Evolutionary conservation across 2,329 filamentous ascomycete species (phyloP), one percentile per base, ranked within the genome.

Genomic region (Amesomyces nigricolor): DNA sequence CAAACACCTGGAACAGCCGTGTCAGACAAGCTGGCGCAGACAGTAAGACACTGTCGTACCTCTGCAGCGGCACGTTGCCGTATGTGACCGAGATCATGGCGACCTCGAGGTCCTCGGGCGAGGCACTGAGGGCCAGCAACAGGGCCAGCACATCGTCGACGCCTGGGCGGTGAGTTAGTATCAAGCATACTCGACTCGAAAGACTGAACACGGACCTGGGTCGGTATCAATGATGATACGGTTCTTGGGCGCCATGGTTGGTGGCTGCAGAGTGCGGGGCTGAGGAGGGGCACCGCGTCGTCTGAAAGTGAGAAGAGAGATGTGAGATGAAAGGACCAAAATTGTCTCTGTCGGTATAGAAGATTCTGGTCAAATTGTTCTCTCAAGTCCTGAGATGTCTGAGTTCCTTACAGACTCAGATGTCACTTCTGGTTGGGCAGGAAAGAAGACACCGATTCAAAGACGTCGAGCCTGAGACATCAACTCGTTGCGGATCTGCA

Each of bases 211-310:
- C 61, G 37, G 37, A 89, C 91, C 74, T 63, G 92, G 92, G 69
- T 97, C 94, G 2, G 92, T 97, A 68, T 99, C 94, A 66, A 99
- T 94, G 65, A 99, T 96, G 63, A 99, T 86, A 66, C 87, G 85
- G 65, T 81, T 83, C 64, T 82, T 83, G 29, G 85, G 80, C 53
- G 82, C 77, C 86, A 89, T 88, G 54, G 46, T 62, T 88, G 54
- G 46, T 62, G 48, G 47, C 16, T 56, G 37, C n/a, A 13, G 14
- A 50, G 19, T 58, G 57, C 59, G 57, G 59, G 54, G 54, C 54
- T 45, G 16, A 44, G 35, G 49, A 54, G 54, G 47, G 50, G 51
- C 42, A 50, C 22, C 2, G 19, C 3, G 22, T n/a, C 11, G n/a
- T 39, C 35, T 14, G 9, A 43, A 38, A 9, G 5, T n/a, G 17